Evolutionary conservation across 768 basidiomycete species (phyloP), one percentile per base, ranked within the genome.

Genomic region (Boletus tylopilopsis): DNA sequence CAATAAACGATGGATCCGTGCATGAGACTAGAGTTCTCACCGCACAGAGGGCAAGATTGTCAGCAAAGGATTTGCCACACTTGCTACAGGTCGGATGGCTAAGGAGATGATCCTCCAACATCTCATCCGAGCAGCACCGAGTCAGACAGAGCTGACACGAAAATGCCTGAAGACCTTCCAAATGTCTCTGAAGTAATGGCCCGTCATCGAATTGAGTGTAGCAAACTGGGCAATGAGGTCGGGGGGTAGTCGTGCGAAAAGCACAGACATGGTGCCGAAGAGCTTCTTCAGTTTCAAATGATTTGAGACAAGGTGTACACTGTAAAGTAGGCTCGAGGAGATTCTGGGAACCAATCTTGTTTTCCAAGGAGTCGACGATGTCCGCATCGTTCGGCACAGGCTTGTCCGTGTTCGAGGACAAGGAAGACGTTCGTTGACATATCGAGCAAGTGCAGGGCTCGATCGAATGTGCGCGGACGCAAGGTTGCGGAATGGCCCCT

Each of bases 91-190:
- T 51, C 4, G 64, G 59, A 42, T 66, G 64, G 11, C 41, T 23
- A 23, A 62, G 46, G 0, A 62, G 12, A 50, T 66, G 64, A 27
- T 66, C 62, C 18, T 62, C 51, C 23, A 66, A n/a, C 45, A 60
- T 56, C 45, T 58, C 56, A 10, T 56, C 42, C 23, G 62, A 64
- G 39, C 64, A 65, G 38, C 50, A 60, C 23, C 47, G 45, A 56
- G 41, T 35, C 34, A 10, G 32, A 35, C 64, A 65, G 25, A 60
- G 36, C 27, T 54, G 53, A 42, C 64, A 65, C 8, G 50, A 49
- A 33, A 66, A 51, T 13, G 34, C 18, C 11, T 42, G 27, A 11
- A 49, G 49, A 10, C 42, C 43, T 34, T 54, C 46, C 39, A 64
- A 7, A 27, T 66, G 64, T 22, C 58, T 11, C 35, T 53, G 53